Base-by-base conservation (phyloP, 352 stramenopile species). In the Aphanomyces stellatus region DNA sequence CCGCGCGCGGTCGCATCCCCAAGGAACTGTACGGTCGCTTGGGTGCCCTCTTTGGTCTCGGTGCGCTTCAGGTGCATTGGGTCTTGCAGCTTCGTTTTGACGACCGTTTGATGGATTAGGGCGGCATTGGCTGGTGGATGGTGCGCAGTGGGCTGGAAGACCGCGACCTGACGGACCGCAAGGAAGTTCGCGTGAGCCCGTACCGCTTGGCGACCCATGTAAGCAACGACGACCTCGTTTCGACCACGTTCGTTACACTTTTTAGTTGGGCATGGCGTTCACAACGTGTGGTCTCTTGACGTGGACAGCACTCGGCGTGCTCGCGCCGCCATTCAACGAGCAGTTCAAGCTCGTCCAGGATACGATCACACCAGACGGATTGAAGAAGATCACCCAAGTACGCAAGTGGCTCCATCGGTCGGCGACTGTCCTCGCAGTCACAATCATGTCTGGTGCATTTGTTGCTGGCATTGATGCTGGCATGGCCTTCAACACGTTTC, bases 111-210 rank as follows among this genome's bases (percentile, higher is more conserved):
- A n/a, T n/a, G n/a, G n/a, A n/a, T 2, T 53, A 98, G 76, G 90
- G 92, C 17, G 71, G 96, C 31, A 91, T 99, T 24, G 97, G 97
- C 53, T 99, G 97, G 97, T 99, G 97, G 97, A 99, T 99, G 97
- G 97, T 99, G 51, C 97, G 97, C 77, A 98, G 88, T 69, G 97
- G 97, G 17, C 77, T 99, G 3, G 94, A 98, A 63, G 87, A 99
- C 28, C 90, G 98, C 76, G 83, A 80, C 59, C 72, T 87, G 35
- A 75, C 89, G 63, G 89, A 95, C 67, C 74, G 78, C 48, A 93
- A 96, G 40, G 94, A 99, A 82, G 98, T 99, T 71, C 91, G 97
- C 68, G 97, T 99, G 24, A 98, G 86, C 63, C 97, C 97, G 3
- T 98, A 99, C 77, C 83, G 97, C 48, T 84, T 99, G 43, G 93